These are phyloP conservation scores for Epichloe sp. DNA, from an alignment of 2,329 filamentous ascomycete species.

Conservation along the genomic window DNA sequence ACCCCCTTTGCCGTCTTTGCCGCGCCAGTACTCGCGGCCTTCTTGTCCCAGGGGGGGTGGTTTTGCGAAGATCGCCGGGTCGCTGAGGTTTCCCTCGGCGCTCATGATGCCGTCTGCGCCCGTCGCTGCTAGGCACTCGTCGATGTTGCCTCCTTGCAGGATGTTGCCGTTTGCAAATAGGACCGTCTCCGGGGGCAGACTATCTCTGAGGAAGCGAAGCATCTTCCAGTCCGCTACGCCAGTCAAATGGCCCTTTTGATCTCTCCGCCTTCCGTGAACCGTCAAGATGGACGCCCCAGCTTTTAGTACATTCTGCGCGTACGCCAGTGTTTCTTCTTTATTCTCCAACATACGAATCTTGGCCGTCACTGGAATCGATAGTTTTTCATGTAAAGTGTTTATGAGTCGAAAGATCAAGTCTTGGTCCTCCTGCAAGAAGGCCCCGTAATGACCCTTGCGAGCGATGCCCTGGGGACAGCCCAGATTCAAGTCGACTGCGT, in stretches of 20 bases:
- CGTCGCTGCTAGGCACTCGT: constrained; percentile 65
- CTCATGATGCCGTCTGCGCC: constrained; percentile 92
- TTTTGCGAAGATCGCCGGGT: constrained; percentile 72
- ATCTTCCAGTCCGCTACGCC: constrained; percentile 86
- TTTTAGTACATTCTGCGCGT: constrained; percentile 73
- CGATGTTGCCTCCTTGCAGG: constrained; percentile 65
- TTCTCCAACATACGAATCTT: constrained; percentile 89
- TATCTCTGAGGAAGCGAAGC: constrained; percentile 70
- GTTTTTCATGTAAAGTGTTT: constrained; percentile 62
- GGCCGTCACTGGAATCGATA: constrained; percentile 78
- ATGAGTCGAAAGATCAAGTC: constrained; percentile 72
- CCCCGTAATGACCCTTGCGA: constrained; percentile 77
- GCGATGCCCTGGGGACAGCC: constrained; percentile 96
- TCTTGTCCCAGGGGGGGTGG: constrained; percentile 51
- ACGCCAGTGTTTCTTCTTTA: constrained; percentile 72
- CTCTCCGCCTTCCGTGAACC: constrained; percentile 74
- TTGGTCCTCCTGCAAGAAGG: constrained; percentile 90
- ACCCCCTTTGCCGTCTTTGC: constrained; percentile 63
- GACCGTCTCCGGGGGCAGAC: constrained; percentile 74
- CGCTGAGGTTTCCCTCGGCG: constrained; percentile 86
- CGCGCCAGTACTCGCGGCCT: constrained; percentile 76
- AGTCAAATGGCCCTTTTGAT: constrained; percentile 94
- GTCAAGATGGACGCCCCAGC: constrained; percentile 90
- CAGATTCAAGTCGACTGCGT: constrained; percentile 89
- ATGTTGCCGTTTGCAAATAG: constrained; percentile 97